phyloP scores from a whole-genome alignment of 352 stramenopile species.

The Phytophthora europaea region DNA sequence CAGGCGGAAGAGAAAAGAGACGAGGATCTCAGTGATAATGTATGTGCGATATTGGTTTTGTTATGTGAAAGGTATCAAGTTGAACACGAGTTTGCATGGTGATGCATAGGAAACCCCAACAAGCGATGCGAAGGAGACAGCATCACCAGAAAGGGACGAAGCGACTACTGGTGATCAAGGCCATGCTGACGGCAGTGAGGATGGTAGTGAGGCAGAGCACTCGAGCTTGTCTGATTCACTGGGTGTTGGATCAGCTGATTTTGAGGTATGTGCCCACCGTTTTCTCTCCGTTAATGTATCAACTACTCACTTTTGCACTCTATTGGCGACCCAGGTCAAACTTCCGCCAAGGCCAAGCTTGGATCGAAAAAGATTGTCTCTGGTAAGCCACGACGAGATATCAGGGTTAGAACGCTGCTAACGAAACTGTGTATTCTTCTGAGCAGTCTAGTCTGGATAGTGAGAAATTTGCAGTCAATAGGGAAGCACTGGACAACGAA shows the following conservation, averaged over 20 bases:
- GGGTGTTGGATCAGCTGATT: conserved; percentile 81
- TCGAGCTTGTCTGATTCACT: conserved; percentile 78
- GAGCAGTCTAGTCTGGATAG: conserved; percentile 76
- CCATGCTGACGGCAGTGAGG: conserved; percentile 7
- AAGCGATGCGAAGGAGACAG: conserved; percentile 17
- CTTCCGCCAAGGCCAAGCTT: conserved; percentile 53
- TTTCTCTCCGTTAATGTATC: neutral
- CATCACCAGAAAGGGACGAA: neutral
- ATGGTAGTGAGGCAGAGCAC: conserved; percentile 28
- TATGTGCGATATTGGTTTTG: neutral
- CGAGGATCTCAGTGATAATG: conserved; percentile 30
- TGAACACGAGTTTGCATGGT: neutral
- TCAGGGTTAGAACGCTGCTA: neutral
- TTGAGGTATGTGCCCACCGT: conserved; percentile 55
- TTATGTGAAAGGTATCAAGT: neutral
- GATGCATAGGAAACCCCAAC: conserved; percentile 9
- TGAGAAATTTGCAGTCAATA: conserved; percentile 80
- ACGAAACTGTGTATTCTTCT: neutral
- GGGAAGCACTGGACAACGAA: conserved; percentile 62
- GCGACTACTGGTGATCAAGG: neutral
- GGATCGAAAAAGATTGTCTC: conserved; percentile 55
- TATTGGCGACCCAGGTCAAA: conserved; percentile 48
- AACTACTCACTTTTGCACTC: neutral
- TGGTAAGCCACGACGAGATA: conserved; percentile 14
- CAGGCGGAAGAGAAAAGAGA: conserved; percentile 33